Evolutionary conservation across 1,284 basidiomycete genomes (phyloP).

Genomic region (Pascua sp.): DNA sequence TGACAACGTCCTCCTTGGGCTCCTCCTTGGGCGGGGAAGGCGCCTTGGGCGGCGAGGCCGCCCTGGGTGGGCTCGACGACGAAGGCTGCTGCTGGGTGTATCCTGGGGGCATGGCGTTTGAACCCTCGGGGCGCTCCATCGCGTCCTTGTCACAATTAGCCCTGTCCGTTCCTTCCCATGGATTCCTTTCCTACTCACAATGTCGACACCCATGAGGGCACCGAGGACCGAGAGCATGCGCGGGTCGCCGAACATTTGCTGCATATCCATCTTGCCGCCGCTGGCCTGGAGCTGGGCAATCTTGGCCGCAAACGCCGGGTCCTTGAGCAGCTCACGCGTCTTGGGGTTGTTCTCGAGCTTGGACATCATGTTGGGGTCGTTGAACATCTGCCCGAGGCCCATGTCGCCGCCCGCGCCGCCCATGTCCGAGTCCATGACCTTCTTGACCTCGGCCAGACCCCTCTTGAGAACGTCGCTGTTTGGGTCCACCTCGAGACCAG

Average conservation of each 20-base stretch:
- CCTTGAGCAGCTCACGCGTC: slow-evolving; percentile 75
- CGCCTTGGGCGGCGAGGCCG: slow-evolving; percentile 39
- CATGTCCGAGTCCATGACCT: slow-evolving; percentile 55
- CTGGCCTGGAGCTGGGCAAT: slow-evolving; percentile 48
- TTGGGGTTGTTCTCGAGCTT: slow-evolving; percentile 85
- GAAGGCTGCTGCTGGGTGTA: slow-evolving; percentile 27
- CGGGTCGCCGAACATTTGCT: slow-evolving; percentile 64
- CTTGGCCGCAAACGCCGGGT: slow-evolving; percentile 73
- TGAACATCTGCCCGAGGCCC: slow-evolving; percentile 73
- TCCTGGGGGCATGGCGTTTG: slow-evolving; percentile 71
- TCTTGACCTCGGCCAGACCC: slow-evolving; percentile 79
- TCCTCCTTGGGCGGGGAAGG: slow-evolving; percentile 49
- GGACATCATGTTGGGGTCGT: slow-evolving; percentile 73
- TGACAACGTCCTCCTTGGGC: slow-evolving; percentile 59
- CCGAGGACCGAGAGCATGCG: slow-evolving; percentile 89
- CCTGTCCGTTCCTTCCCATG: neutral
- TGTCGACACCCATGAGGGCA: slow-evolving; percentile 88
- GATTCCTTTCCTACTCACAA: slow-evolving; percentile 49
- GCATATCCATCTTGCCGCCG: slow-evolving; percentile 46
- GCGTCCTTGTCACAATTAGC: slow-evolving; percentile 56
- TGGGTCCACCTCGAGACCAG: slow-evolving; percentile 71
- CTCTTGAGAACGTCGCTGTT: slow-evolving; percentile 77
- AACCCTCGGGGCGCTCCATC: slow-evolving; percentile 78
- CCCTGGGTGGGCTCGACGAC: slow-evolving; percentile 8
- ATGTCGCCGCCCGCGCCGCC: slow-evolving; percentile 48